phyloP scores from a whole-genome alignment of 2,329 filamentous ascomycete species.

The Raffaelea ambrosiae region DNA sequence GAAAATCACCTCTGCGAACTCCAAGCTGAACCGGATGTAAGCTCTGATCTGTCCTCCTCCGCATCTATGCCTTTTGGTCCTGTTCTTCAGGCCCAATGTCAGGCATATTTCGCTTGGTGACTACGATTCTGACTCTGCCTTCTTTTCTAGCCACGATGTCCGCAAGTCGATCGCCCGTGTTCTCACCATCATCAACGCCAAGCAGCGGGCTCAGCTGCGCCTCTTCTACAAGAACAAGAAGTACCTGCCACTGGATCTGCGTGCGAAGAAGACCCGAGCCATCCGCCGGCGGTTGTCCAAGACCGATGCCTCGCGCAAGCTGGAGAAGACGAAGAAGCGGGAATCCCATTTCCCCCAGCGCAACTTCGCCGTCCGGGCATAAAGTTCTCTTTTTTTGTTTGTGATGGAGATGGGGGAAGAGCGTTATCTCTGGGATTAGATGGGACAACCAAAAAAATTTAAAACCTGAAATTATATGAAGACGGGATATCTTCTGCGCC shows the following conservation, averaged over 20 bases:
- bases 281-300: conserved; percentile 92
- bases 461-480: no score
- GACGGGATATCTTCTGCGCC: no score
- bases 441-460: not conserved
- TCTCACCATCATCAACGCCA: conserved; percentile 99
- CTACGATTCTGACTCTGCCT: conserved; percentile 5
- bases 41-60: conserved; percentile 24
- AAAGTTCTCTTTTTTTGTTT: not conserved
- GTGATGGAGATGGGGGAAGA: not conserved
- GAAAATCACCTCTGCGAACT: conserved; percentile 92
- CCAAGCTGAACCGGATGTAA: conserved; percentile 98
- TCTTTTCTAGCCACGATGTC: conserved; percentile 71
- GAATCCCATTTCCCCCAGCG: conserved; percentile 93
- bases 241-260: conserved; percentile 96
- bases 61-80: not conserved
- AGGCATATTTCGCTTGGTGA: conserved; percentile 6
- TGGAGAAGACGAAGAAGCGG: conserved; percentile 97
- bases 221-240: conserved; percentile 99
- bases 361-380: conserved; percentile 94
- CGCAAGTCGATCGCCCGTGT: conserved; percentile 99
- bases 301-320: conserved; percentile 75
- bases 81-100: not conserved
- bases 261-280: conserved; percentile 95
- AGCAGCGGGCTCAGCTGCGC: conserved; percentile 95
- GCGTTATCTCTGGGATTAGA: not conserved